Percentiles rank a stretch among this genome's conserved stretches.
Evolutionary conservation across 1,284 basidiomycete genomes (phyloP).

Genomic region (Singerocomus inundabilis): DNA sequence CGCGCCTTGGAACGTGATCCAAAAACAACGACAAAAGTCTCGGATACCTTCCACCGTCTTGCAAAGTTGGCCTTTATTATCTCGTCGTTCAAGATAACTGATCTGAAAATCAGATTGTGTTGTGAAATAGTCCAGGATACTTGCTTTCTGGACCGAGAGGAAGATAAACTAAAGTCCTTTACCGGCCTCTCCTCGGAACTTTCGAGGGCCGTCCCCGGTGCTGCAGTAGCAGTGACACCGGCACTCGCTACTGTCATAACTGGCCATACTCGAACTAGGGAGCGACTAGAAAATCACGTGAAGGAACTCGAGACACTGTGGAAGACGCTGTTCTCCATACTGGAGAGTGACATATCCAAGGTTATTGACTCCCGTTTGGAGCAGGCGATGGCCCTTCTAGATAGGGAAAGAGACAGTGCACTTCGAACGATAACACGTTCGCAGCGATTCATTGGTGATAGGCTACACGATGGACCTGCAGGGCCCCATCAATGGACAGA

Average conservation of each 20-base stretch:
- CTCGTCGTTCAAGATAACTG: slow-evolving; percentile 7
- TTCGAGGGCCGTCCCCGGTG: slow-evolving; percentile 41
- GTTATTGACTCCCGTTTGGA: slow-evolving; percentile 41
- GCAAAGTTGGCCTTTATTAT: slow-evolving; percentile 38
- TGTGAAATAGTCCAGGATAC: slow-evolving; percentile 43
- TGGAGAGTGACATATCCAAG: slow-evolving; percentile 40
- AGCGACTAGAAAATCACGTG: slow-evolving; percentile 39
- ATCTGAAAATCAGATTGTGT: slow-evolving; percentile 38
- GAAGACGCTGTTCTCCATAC: slow-evolving; percentile 42
- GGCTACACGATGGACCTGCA: slow-evolving; percentile 6
- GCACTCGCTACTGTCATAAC: slow-evolving; percentile 44
- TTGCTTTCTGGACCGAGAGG: slow-evolving; percentile 42
- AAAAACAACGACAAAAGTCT: slow-evolving; percentile 12
- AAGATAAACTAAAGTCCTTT: slow-evolving; percentile 42
- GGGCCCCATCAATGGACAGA: slow-evolving; percentile 16
- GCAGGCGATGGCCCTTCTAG: slow-evolving; percentile 36
- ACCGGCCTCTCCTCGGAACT: slow-evolving; percentile 47
- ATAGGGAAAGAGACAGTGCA: slow-evolving; percentile 35
- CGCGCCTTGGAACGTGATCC: slow-evolving; percentile 1
- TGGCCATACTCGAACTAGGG: slow-evolving; percentile 42
- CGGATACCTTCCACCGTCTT: slow-evolving; percentile 35
- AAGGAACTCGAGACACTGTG: slow-evolving; percentile 42
- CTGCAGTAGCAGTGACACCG: slow-evolving; percentile 41
- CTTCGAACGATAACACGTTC: slow-evolving; percentile 21
- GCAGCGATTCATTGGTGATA: slow-evolving; percentile 16